Base-by-base conservation (phyloP, 352 stramenopile species). In the Stephanocyclus meneghinianus region DNA sequence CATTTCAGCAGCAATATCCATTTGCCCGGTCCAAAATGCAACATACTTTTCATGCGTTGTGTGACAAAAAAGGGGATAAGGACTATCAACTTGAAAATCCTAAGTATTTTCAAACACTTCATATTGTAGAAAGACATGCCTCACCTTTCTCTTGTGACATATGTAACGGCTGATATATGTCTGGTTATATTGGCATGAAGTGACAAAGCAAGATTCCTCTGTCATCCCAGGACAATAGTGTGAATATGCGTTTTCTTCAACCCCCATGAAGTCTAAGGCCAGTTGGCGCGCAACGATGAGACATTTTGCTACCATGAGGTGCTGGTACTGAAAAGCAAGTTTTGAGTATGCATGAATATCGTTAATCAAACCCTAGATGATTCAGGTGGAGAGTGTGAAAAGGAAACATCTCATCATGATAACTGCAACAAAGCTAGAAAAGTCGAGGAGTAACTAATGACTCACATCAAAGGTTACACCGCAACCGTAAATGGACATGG, bases 1-100 rank as follows among this genome's bases (percentile, higher is more conserved):
- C 53, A 74, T 73, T 37, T 82, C 37, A 55, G 45, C 67, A 65
- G 63, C 64, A 59, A 44, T 45, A 61, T 77, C 68, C 68, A 82
- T 65, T 32, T 78, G 53, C 18, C 62, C 75, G 13, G 29, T 71
- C 37, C 40, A 81, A 72, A 67, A 81, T 69, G 59, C 74, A 7
- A 72, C 40, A 72, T 47, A 68, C 42, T 76, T 73, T n/a, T 16
- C 21, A n/a, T 70, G 63, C 16, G 16, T 35, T 57, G 3, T 9
- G 18, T 32, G 35, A 40, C 7, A 40, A 40, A 11, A 30, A 13
- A 29, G 15, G 15, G 6, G 16, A 30, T 3, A 30, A 60, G 10
- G 21, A 26, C 21, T 26, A 26, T 35, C 9, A 8, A 8, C 6
- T 26, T 30, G 11, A 30, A 6, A 37, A 16, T 60, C 26, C 8